These are phyloP conservation scores for Naganishia kalamii DNA, from an alignment of 768 basidiomycete species.

Conservation along the genomic window DNA sequence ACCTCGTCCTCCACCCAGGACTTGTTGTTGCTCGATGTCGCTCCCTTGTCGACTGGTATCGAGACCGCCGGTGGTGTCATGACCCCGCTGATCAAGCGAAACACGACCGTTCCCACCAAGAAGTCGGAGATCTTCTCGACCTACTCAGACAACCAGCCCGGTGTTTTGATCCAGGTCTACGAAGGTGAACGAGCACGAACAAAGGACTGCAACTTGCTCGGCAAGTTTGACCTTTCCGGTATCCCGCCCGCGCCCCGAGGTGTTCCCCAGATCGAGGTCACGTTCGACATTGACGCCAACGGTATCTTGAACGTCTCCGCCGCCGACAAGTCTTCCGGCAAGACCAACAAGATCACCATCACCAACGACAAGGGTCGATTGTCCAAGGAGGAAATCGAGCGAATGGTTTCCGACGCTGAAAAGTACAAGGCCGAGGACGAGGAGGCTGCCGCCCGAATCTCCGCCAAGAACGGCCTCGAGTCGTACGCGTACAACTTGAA, in stretches of 20 bases:
- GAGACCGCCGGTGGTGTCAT: conserved; percentile 98
- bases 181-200: conserved; percentile 96
- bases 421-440: conserved; percentile 43
- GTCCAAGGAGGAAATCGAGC: conserved; percentile 57
- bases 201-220: conserved; percentile 97
- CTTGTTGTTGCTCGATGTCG: conserved; percentile 90
- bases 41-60: conserved; percentile 94
- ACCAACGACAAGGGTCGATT: conserved; percentile 94
- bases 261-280: conserved; percentile 51
- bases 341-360: conserved; percentile 74
- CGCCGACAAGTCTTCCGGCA: conserved; percentile 50
- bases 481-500: conserved; percentile 88
- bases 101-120: conserved; percentile 96
- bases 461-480: conserved; percentile 83
- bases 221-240: conserved; percentile 66
- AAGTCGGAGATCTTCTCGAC: conserved; percentile 98
- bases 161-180: conserved; percentile 92
- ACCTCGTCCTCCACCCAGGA: conserved; percentile 86
- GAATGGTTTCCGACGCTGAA: conserved; percentile 57
- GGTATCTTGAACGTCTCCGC: conserved; percentile 53
- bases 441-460: conserved; percentile 36
- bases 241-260: conserved; percentile 52
- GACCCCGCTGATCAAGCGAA: conserved; percentile 93
- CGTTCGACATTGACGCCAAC: conserved; percentile 65
- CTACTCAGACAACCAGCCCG: conserved; percentile 85